Evolutionary conservation across 805 yeast species (phyloP).

Genomic region (Candida easanensis): DNA sequence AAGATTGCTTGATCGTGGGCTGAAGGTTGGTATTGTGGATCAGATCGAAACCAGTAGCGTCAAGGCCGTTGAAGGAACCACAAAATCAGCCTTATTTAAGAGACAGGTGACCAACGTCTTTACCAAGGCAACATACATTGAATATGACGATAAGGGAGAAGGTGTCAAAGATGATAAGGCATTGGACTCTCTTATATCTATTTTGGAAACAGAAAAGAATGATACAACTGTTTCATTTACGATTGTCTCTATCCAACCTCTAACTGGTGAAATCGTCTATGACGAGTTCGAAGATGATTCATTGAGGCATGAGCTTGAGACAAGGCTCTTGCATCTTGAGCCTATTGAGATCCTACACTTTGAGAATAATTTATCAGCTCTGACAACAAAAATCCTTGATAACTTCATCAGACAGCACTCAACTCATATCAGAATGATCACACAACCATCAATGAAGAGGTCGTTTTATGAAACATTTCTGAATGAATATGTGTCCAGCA

Average conservation of each 20-base stretch:
- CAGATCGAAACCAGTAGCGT: conserved; percentile 81
- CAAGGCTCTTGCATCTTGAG: conserved; percentile 66
- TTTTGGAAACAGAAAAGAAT: conserved; percentile 30
- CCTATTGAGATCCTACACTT: conserved; percentile 72
- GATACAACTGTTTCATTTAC: conserved; percentile 28
- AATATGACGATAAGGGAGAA: conserved; percentile 40
- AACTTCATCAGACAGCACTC: conserved; percentile 29
- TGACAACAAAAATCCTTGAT: conserved; percentile 7
- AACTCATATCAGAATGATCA: conserved; percentile 16
- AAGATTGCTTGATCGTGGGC: conserved; percentile 65
- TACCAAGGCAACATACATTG: conserved; percentile 82
- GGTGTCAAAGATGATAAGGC: conserved; percentile 29
- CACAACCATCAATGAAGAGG: conserved; percentile 16
- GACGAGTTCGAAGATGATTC: conserved; percentile 67
- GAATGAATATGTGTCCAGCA: conserved; percentile 12
- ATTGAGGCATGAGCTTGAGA: conserved; percentile 62
- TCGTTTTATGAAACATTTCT: conserved; percentile 14
- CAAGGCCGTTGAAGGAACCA: conserved; percentile 49
- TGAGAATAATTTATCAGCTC: conserved; percentile 32
- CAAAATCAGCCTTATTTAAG: conserved; percentile 57
- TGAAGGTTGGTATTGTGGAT: conserved; percentile 82
- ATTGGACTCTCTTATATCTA: conserved; percentile 46
- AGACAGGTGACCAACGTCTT: conserved; percentile 69
- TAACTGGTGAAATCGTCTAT: conserved; percentile 71
- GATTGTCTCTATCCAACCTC: conserved; percentile 63